Evolutionary conservation across 2,329 filamentous ascomycete genomes (phyloP).

Genomic region (Teratosphaeria pseudoeucalypti): DNA sequence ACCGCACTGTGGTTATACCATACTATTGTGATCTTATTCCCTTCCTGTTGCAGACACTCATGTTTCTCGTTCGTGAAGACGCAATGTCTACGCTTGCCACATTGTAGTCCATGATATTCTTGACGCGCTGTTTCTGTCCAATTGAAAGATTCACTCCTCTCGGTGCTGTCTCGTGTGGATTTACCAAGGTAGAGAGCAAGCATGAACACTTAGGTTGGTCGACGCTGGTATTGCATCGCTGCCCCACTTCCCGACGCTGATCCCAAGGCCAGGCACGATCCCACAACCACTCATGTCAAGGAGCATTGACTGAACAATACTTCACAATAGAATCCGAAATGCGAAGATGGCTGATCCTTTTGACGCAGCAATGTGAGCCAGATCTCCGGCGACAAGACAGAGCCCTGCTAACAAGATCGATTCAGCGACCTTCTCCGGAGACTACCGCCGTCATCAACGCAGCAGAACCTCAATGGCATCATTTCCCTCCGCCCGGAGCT

Average conservation of each 20-base stretch:
- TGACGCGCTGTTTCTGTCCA: not conserved
- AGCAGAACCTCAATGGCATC: slow-evolving; percentile 77
- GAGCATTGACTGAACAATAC: not conserved
- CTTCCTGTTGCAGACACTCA: not conserved
- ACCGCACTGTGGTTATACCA: not conserved
- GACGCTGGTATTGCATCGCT: not conserved
- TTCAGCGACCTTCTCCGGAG: slow-evolving; percentile 91
- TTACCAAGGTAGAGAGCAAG: not conserved
- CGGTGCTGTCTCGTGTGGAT: not conserved
- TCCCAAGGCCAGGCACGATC: not conserved
- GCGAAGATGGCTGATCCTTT: slow-evolving; percentile 48
- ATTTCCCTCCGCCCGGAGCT: slow-evolving; percentile 82
- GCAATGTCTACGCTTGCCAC: not conserved
- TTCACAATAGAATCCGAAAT: not conserved
- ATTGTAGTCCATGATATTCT: not conserved
- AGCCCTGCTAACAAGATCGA: slow-evolving; percentile 6
- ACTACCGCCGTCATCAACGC: slow-evolving; percentile 86
- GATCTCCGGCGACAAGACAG: no score
- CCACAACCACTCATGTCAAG: not conserved
- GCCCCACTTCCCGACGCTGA: not conserved
- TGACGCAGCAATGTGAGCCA: slow-evolving; percentile 63
- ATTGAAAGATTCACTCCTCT: not conserved
- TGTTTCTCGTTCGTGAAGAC: not conserved
- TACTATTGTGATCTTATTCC: not conserved
- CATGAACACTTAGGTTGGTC: not conserved